A percentile compares a stretch with the other conserved stretches of the same genome.
phyloP scores from a whole-genome alignment of 2,329 filamentous ascomycete genomes.

The Onygenales sp. region DNA sequence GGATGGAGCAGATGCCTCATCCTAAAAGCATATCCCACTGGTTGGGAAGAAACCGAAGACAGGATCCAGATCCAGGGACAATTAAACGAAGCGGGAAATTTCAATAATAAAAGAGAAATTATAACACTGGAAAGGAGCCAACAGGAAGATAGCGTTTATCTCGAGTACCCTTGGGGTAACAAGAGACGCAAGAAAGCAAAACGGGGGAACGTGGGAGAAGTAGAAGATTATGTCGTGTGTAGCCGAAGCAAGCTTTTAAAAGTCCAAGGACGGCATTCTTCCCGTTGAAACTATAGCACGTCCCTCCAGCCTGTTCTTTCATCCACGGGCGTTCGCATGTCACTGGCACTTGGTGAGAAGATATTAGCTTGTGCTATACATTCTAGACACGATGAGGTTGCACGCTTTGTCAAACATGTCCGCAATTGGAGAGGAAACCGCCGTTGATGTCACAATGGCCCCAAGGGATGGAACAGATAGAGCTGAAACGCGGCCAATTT shows the following conservation, averaged over 20 bases:
- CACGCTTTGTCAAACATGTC: conserved; percentile 7
- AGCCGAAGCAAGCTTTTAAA: not conserved
- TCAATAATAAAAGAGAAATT: not conserved
- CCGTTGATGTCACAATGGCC: conserved; percentile 12
- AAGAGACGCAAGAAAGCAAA: not conserved
- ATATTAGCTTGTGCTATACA: conserved; percentile 5
- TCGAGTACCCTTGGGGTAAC: not conserved
- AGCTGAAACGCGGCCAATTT: not conserved
- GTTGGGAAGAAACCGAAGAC: not conserved
- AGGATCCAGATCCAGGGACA: not conserved
- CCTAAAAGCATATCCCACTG: not conserved
- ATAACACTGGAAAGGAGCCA: not conserved
- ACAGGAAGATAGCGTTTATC: not conserved
- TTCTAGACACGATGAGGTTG: conserved; percentile 8
- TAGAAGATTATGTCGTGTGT: not conserved
- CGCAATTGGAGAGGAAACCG: not conserved
- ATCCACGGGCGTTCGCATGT: conserved; percentile 8
- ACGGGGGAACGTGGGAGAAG: not conserved
- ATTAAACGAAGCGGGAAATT: not conserved
- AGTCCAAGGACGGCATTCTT: not conserved
- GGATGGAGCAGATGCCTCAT: not conserved
- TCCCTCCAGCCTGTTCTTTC: not conserved
- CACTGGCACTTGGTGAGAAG: conserved; percentile 4
- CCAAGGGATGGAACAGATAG: not conserved
- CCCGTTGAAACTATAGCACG: not conserved